phyloP scores from a whole-genome alignment of 352 stramenopile species.

The Pythium dissimile region DNA sequence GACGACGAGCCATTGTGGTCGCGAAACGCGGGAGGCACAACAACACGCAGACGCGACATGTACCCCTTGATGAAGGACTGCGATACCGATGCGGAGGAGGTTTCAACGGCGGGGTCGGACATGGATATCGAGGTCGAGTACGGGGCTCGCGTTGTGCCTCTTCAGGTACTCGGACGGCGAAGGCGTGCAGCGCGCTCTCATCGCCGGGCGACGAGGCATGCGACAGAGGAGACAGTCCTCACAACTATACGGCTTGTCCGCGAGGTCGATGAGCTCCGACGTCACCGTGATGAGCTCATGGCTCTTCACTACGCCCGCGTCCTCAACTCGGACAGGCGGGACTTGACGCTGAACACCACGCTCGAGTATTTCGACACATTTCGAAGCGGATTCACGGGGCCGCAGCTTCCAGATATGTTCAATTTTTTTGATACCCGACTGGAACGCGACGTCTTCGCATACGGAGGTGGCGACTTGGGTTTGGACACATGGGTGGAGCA shows the following conservation, averaged over 20 bases:
- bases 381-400: background rate
- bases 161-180: background rate
- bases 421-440: background rate
- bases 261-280: conserved; percentile 3
- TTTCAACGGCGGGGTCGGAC: background rate
- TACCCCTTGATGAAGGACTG: background rate
- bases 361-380: background rate
- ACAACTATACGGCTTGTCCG: background rate
- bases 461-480: background rate
- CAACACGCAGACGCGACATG: background rate
- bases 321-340: background rate
- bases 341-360: background rate
- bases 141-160: background rate
- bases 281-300: conserved; percentile 6
- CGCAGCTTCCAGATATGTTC: background rate
- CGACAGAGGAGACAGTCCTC: background rate
- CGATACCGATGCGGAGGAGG: background rate
- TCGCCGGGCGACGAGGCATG: too few species aligned
- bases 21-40: background rate
- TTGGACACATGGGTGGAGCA: background rate
- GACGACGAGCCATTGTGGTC: background rate
- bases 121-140: background rate
- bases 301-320: background rate
- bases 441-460: background rate
- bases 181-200: background rate